Evolutionary conservation across 2,329 filamentous ascomycete genomes (phyloP), one percentile per base, ranked within the genome.

Genomic region (Fusarium mangiferae): DNA sequence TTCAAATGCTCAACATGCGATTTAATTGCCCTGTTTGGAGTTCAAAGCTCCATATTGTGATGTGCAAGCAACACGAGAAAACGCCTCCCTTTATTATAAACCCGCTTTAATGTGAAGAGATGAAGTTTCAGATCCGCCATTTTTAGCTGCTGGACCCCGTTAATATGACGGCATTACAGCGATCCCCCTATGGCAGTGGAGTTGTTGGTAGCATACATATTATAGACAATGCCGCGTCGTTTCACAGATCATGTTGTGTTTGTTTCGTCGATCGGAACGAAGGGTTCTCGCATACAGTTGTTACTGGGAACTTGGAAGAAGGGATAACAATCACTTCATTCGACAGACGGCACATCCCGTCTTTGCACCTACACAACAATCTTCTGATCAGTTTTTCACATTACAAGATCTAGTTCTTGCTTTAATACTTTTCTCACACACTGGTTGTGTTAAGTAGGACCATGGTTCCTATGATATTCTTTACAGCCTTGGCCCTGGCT

Each of bases 401-500:
- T 52, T 33, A 8, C 20, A 35, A 42, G 41, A 39, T 35, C n/a
- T 14, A n/a, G 10, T 24, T 35, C 20, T 54, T 54, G 35, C 45
- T 39, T 44, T 22, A 41, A 28, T 14, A 20, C 24, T 41, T 44
- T 33, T 18, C 8, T 26, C 33, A 9, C 64, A 68, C 65, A 46
- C 59, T 41, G 39, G 57, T 18, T 20, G 35, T 41, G 33, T 26
- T 55, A 62, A 33, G 39, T 20, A 62, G 45, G 28, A 62, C 18
- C 33, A 78, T 78, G 77, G 56, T 71, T 36, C 42, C 68, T 17
- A 65, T 35, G 45, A 57, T 39, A 51, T 48, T 75, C 2, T 26
- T 75, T 18, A 64, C 69, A 14, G 39, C 63, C 28, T 46, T 78
- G 62, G 76, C 75, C 46, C 62, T 82, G 61, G 76, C 75, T 26